A percentile compares a stretch with the other conserved stretches of the same genome.
These are phyloP conservation scores for Eryngium alpinum DNA, from an alignment of 140 eudicot genomes.

Conservation along the genomic window DNA sequence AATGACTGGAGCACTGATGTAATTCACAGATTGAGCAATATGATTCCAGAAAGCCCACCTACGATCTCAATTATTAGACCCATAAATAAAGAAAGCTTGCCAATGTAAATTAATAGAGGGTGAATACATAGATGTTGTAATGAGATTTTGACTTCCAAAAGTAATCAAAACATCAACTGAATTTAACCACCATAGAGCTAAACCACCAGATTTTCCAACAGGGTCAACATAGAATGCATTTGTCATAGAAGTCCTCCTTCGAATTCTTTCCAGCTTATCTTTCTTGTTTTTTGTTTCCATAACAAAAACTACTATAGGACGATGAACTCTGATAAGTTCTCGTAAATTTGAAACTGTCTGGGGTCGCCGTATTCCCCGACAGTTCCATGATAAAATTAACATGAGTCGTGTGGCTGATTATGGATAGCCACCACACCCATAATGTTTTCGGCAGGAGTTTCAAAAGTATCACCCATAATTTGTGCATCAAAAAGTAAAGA, in stretches of 20 bases:
- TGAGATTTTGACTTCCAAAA: neutral
- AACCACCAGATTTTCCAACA: neutral
- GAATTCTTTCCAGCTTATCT: neutral
- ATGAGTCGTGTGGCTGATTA: neutral
- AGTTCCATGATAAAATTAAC: neutral
- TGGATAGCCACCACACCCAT: neutral
- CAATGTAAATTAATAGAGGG: neutral
- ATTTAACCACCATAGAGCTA: neutral
- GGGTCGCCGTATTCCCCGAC: neutral
- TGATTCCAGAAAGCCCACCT: neutral
- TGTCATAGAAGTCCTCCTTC: neutral
- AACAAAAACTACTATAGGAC: neutral
- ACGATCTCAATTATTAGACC: neutral
- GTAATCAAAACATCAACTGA: neutral
- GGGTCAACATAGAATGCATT: neutral
- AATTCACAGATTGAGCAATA: no score
- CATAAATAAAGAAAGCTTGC: neutral
- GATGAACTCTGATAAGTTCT: neutral
- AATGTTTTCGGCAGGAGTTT: no score
- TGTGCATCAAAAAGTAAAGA: neutral
- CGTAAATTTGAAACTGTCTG: neutral
- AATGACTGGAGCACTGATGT: neutral
- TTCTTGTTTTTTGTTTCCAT: neutral
- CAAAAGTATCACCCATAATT: neutral
- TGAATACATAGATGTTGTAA: no score